Evolutionary conservation across 163 green algal species (phyloP), one percentile per base, ranked within the genome.

Genomic region (Chlorella variabilis): DNA sequence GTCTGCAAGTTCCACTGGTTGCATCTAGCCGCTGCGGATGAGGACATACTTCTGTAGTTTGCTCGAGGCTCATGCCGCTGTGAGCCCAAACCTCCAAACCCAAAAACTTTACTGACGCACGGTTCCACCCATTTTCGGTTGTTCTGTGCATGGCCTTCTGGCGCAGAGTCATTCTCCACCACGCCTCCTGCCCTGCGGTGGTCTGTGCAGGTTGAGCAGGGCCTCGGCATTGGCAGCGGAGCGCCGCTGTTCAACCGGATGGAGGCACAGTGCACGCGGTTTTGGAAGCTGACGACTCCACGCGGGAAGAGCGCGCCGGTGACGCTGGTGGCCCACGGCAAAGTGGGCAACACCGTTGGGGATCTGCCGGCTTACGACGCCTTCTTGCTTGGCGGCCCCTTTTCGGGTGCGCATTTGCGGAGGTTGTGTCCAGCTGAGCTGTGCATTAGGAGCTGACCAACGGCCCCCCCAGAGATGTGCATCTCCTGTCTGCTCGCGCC

Each of bases 351-450:
- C 85, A 89, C 86, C 82, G 27, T 96, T 9, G 94, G 97, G 29
- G 95, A 99, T 87, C 89, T 98, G 73, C 90, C 94, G 20, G 83
- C 90, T 27, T 99, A 99, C 83, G 97, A 99, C 71, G 90, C 93
- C 54, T 98, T 98, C 87, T 88, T 94, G 20, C 90, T 99, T 20
- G 97, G 97, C 20, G 97, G 97, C 3, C 97, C 97, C 33, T 95
- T 97, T 89, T 96, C 89, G 27, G 77, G 77, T 83, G 77, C 33
- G 76, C 13, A 3, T 4, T 4, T 33, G 9, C 4, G 11, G 61
- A 20, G 31, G 59, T 38, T 38, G 51, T 8, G 20, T n/a, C 45
- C 45, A 54, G 45, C 45, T 54, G 11, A 54, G 45, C 51, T 62
- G 20, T n/a, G 51, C 51, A n/a, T 62, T 62, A 13, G 8, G 42